Percentiles rank a stretch among this genome's conserved stretches.
phyloP scores from a whole-genome alignment of 371 early-diverging fungal species.

The Syncephalis fuscata region DNA sequence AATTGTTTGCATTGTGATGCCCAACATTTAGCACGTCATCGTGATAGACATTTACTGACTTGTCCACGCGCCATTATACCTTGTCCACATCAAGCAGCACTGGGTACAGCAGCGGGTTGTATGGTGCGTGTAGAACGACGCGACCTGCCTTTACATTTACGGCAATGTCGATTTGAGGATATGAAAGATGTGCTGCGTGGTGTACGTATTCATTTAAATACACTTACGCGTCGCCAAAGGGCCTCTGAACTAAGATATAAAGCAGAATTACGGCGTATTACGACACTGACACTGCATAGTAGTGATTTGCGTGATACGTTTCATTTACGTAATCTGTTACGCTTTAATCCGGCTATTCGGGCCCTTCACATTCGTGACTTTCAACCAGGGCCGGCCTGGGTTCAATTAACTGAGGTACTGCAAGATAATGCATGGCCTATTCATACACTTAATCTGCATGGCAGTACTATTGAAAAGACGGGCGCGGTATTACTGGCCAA shows the following conservation, averaged over 20 bases:
- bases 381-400: constrained; percentile 6
- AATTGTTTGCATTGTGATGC: too few species aligned
- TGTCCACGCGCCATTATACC: too few species aligned
- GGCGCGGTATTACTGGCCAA: constrained; percentile 8
- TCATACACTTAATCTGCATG: constrained; percentile 1
- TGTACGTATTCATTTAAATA: too few species aligned
- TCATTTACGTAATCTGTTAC: constrained; percentile 2
- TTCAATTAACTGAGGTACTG: constrained; percentile 4
- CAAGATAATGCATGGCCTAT: constrained; percentile 3
- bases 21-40: too few species aligned
- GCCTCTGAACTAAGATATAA: background rate
- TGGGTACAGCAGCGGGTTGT: too few species aligned
- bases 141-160: too few species aligned
- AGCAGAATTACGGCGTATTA: constrained; percentile 3
- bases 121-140: too few species aligned
- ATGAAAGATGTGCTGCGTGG: too few species aligned
- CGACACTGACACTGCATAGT: constrained; percentile 5
- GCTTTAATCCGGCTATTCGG: constrained; percentile 8
- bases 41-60: too few species aligned
- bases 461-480: constrained; percentile 6
- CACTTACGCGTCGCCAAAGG: too few species aligned
- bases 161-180: too few species aligned
- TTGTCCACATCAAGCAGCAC: too few species aligned
- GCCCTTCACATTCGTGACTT: constrained; percentile 3
- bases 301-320: constrained; percentile 1